phyloP scores from a whole-genome alignment of 2,329 filamentous ascomycete genomes.

The Parasarocladium wereldwijsianum region DNA sequence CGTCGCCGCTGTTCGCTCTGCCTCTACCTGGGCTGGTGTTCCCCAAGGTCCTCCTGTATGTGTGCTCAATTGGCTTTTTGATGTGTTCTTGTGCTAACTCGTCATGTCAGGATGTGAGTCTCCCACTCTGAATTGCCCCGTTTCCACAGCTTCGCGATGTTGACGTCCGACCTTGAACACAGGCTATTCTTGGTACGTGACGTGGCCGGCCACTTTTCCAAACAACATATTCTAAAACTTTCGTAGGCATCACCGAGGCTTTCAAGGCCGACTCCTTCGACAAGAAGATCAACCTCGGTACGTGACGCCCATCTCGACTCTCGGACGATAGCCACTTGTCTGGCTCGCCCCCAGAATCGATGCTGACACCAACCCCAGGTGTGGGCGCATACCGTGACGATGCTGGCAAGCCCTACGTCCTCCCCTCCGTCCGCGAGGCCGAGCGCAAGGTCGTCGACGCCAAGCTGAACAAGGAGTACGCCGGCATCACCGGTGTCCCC shows the following conservation, averaged over 20 bases:
- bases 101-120: slow-evolving; percentile 22
- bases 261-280: slow-evolving; percentile 93
- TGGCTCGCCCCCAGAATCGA: neutral
- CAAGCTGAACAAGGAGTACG: slow-evolving; percentile 90
- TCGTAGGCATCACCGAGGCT: slow-evolving; percentile 78
- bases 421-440: slow-evolving; percentile 80
- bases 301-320: slow-evolving; percentile 18
- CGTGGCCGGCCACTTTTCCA: slow-evolving; percentile 7
- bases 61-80: slow-evolving; percentile 3
- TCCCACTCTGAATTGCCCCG: slow-evolving; percentile 9
- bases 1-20: slow-evolving; percentile 33
- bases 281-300: slow-evolving; percentile 96
- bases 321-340: slow-evolving; percentile 3
- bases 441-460: slow-evolving; percentile 73
- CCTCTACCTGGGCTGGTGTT: slow-evolving; percentile 81
- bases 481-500: slow-evolving; percentile 90
- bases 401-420: slow-evolving; percentile 93
- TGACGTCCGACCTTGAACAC: too few relatives aligned
- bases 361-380: slow-evolving; percentile 31
- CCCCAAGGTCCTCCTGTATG: slow-evolving; percentile 87
- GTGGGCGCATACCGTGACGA: slow-evolving; percentile 98
- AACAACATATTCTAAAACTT: slow-evolving; percentile 10
- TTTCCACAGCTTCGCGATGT: too few relatives aligned
- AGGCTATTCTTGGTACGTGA: slow-evolving; percentile 63
- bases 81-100: slow-evolving; percentile 6